Percentiles rank a stretch among this genome's conserved stretches.
Evolutionary conservation across 495 filamentous ascomycete species (phyloP).

Genomic region (Aspergillus sparsus): DNA sequence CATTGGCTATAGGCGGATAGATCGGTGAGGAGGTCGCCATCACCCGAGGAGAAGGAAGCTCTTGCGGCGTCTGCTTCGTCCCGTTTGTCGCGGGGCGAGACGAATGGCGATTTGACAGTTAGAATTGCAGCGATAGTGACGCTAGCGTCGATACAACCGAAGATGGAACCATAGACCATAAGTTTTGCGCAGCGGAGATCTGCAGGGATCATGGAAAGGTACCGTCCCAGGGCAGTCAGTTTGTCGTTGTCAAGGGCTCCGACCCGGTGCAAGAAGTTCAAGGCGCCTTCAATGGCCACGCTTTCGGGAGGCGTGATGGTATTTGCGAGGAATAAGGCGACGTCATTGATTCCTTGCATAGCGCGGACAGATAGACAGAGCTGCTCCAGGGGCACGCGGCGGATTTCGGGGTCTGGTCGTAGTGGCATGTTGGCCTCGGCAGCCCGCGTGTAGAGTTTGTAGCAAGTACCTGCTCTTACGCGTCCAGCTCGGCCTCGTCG

Average conservation of each 20-base stretch:
- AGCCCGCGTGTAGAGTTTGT: slow-evolving; percentile 88
- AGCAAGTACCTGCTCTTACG: slow-evolving; percentile 88
- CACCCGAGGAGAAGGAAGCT: slow-evolving; percentile 66
- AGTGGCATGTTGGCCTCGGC: slow-evolving; percentile 85
- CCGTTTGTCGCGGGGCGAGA: slow-evolving; percentile 76
- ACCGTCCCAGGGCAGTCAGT: slow-evolving; percentile 85
- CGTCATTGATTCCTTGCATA: slow-evolving; percentile 81
- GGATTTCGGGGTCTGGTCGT: slow-evolving; percentile 90
- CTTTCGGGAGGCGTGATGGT: slow-evolving; percentile 86
- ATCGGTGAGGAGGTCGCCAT: slow-evolving; percentile 88
- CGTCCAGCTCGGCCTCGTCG: slow-evolving; percentile 92
- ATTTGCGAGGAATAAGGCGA: slow-evolving; percentile 76
- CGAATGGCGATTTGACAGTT: slow-evolving; percentile 80
- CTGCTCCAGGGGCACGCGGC: slow-evolving; percentile 89
- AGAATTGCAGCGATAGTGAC: slow-evolving; percentile 90
- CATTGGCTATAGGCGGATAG: slow-evolving; percentile 81
- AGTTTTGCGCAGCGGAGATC: slow-evolving; percentile 92
- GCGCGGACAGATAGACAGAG: slow-evolving; percentile 90
- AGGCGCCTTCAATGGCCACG: slow-evolving; percentile 79
- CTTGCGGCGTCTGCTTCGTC: slow-evolving; percentile 80
- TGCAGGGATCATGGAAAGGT: slow-evolving; percentile 91
- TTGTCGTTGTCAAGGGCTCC: slow-evolving; percentile 83
- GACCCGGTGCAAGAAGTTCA: slow-evolving; percentile 75
- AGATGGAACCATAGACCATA: slow-evolving; percentile 92
- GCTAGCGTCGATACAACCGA: slow-evolving; percentile 84